phyloP scores from a whole-genome alignment of 2,329 filamentous ascomycete species.

The Pseudogymnoascus sp. region DNA sequence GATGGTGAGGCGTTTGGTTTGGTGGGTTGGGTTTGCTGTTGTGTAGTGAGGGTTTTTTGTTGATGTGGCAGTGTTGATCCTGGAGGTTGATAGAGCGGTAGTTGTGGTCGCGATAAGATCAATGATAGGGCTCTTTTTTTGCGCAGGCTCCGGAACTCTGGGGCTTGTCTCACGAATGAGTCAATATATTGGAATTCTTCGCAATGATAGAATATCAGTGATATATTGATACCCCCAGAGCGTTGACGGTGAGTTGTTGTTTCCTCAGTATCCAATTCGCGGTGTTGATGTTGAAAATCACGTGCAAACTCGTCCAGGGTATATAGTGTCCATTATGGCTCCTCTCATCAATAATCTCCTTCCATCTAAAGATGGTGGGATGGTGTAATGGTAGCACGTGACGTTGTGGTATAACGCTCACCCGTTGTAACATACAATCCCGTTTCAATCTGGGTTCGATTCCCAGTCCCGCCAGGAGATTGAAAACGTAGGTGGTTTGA shows the following conservation, averaged over 20 bases:
- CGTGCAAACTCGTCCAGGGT: not conserved
- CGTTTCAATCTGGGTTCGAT: conserved; percentile 32
- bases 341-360: conserved; percentile 9
- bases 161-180: not conserved
- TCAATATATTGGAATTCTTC: not conserved
- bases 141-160: not conserved
- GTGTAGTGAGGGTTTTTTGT: not conserved
- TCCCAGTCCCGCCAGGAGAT: conserved; percentile 28
- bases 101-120: not conserved
- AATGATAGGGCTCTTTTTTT: not conserved
- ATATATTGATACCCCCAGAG: not conserved
- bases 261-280: not conserved
- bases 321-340: not conserved
- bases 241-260: not conserved
- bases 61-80: not conserved
- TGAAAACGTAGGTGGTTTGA: conserved; percentile 24
- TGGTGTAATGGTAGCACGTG: conserved; percentile 11
- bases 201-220: not conserved
- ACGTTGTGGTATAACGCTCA: conserved; percentile 22
- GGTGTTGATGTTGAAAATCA: not conserved
- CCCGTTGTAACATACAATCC: conserved; percentile 18
- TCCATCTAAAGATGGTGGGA: conserved; percentile 2
- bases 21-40: not conserved
- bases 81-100: not conserved
- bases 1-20: not conserved